Conservation (phyloP, 2,329 filamentous ascomycete species). For the Pseudogymnoascus pannorum region DNA sequence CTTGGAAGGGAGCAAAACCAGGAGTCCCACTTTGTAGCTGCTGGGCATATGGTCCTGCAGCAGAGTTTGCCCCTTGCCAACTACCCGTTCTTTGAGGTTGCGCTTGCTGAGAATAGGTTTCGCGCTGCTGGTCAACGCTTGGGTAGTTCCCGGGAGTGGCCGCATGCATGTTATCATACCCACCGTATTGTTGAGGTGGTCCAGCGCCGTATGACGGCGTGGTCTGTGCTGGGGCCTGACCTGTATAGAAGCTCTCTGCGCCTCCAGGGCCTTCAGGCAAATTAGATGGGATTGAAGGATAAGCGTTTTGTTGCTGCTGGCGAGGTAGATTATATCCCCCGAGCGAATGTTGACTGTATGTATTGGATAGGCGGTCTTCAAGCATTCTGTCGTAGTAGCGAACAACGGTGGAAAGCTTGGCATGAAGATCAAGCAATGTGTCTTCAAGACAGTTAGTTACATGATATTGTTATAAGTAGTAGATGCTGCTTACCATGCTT, state of each 20-base stretch:
- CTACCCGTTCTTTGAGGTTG: slow-evolving; percentile 43
- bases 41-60: slow-evolving; percentile 19
- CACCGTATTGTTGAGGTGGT: slow-evolving; percentile 40
- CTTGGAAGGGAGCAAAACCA: slow-evolving; percentile 27
- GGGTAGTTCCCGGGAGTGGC: slow-evolving; percentile 20
- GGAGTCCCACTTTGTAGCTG: slow-evolving; percentile 22
- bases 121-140: slow-evolving; percentile 18
- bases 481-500: slow-evolving; percentile 65
- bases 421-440: slow-evolving; percentile 85
- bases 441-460: slow-evolving; percentile 48
- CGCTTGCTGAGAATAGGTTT: slow-evolving; percentile 37
- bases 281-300: slow-evolving; percentile 60
- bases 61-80: slow-evolving; percentile 36
- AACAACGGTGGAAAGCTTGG: slow-evolving; percentile 91
- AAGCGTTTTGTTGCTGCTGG: slow-evolving; percentile 50
- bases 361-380: slow-evolving; percentile 86
- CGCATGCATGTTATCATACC: slow-evolving; percentile 22
- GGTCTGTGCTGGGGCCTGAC: slow-evolving; percentile 44
- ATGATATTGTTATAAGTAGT: background rate
- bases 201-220: slow-evolving; percentile 38
- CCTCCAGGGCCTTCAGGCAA: slow-evolving; percentile 40
- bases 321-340: slow-evolving; percentile 53
- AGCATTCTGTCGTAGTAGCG: slow-evolving; percentile 98
- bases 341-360: slow-evolving; percentile 75
- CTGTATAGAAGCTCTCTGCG: slow-evolving; percentile 77